Percentiles rank a stretch among this genome's conserved stretches.
Conservation (phyloP, 2,329 filamentous ascomycete species). For the Pseudohalonectria lignicola region DNA sequence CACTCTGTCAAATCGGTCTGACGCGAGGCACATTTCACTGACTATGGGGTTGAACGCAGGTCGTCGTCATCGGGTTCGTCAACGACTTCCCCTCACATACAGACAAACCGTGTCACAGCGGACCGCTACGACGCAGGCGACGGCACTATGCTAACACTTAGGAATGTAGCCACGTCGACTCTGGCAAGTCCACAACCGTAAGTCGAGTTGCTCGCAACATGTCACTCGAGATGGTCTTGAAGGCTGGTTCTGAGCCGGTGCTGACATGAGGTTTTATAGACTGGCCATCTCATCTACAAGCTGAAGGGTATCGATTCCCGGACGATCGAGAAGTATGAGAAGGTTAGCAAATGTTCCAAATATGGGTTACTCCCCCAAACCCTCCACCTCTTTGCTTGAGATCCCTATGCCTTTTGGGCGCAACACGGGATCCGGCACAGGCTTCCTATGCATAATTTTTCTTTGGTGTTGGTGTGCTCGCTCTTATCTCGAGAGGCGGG, state of each 20-base stretch:
- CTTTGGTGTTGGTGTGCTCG: slow-evolving; percentile 7
- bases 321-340: slow-evolving; percentile 99
- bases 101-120: slow-evolving; percentile 11
- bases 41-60: no score
- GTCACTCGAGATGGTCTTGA: neutral
- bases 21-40: no score
- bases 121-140: no score
- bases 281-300: slow-evolving; percentile 98
- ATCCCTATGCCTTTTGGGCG: no score
- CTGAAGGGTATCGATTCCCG: slow-evolving; percentile 99
- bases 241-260: no score
- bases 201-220: no score
- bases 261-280: no score
- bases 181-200: slow-evolving; percentile 97
- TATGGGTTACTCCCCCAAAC: slow-evolving; percentile 7
- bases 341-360: slow-evolving; percentile 56
- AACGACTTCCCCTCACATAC: slow-evolving; percentile 5
- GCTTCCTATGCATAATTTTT: no score
- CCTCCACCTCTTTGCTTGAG: slow-evolving; percentile 9
- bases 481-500: neutral
- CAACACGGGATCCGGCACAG: no score
- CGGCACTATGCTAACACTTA: neutral
- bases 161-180: slow-evolving; percentile 81
- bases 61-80: slow-evolving; percentile 21
- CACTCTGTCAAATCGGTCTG: no score